Evolutionary conservation across 306 rosid species (phyloP), one percentile per base, ranked within the genome.

Genomic region (Styphnolobium japonicum): DNA sequence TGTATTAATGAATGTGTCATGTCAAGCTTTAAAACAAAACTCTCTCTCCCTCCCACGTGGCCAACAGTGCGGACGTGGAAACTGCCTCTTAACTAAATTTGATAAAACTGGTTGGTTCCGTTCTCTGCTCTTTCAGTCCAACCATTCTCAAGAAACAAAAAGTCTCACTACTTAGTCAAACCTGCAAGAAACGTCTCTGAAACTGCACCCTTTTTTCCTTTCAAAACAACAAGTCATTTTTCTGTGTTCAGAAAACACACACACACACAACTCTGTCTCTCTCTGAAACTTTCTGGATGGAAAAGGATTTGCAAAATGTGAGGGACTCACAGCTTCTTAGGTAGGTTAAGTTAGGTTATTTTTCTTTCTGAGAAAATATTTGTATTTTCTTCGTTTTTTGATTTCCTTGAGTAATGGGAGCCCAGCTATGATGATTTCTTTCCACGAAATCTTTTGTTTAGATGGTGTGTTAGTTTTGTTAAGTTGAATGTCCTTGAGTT

Each of bases 101-200:
- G 60, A 85, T 71, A 77, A 65, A 79, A 34, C 78, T 0, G 7
- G 62, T 83, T 78, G 79, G 84, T 87, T 84, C 91, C 91, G 87
- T 73, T 14, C 77, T 31, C 72, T 56, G 45, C 16, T 43, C 51
- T 43, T 43, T 2, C 51, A n/a, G n/a, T n/a, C n/a, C n/a, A n/a
- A n/a, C n/a, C n/a, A n/a, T n/a, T n/a, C n/a, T n/a, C n/a, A n/a
- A n/a, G n/a, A n/a, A n/a, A n/a, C n/a, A n/a, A n/a, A n/a, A n/a
- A n/a, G n/a, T n/a, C n/a, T n/a, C n/a, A n/a, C n/a, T n/a, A n/a
- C n/a, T n/a, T n/a, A n/a, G n/a, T n/a, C 83, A 88, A 87, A 73
- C 51, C 77, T 36, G 71, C 45, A 2, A 31, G 78, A 75, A 75
- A 70, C 77, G 79, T 51, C 82, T 51, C 76, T 78, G 84, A 63